Percentiles rank a stretch among this genome's conserved stretches.
Evolutionary conservation across 352 stramenopile species (phyloP).

Genomic region (Phytopythium aichiense): DNA sequence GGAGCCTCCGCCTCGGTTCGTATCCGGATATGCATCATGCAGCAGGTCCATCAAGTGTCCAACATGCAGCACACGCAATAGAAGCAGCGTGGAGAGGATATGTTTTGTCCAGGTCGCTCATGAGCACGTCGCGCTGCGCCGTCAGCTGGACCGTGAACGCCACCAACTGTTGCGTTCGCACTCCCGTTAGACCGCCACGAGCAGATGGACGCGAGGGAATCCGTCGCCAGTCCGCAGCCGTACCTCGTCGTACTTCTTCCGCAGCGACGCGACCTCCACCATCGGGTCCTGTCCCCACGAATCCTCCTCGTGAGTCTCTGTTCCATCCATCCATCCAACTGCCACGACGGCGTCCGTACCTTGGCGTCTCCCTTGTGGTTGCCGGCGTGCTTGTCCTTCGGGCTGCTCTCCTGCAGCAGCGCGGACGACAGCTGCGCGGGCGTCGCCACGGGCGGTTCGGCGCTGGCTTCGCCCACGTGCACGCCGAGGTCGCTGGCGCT

Average conservation of each 20-base stretch:
- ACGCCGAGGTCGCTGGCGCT: conserved; percentile 19
- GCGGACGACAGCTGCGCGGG: conserved; percentile 52
- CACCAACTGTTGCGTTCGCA: conserved; percentile 51
- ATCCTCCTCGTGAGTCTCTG: too few relatives aligned
- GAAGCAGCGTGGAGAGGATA: conserved; percentile 15
- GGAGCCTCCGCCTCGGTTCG: conserved; percentile 5
- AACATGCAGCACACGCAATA: neutral
- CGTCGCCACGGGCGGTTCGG: conserved; percentile 28
- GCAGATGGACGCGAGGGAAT: neutral
- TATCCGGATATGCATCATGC: neutral
- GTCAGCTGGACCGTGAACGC: conserved; percentile 87
- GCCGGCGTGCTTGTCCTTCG: conserved; percentile 13
- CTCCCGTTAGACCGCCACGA: neutral
- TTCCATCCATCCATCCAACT: neutral
- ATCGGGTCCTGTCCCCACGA: conserved; percentile 33
- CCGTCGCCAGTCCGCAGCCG: neutral
- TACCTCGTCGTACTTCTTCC: conserved; percentile 90
- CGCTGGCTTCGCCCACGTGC: conserved; percentile 7
- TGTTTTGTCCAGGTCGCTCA: conserved; percentile 79
- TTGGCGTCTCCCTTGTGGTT: conserved; percentile 6
- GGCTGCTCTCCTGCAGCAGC: conserved; percentile 41
- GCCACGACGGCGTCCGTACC: neutral
- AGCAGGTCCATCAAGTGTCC: neutral
- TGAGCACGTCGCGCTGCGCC: conserved; percentile 78
- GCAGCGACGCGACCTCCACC: conserved; percentile 55